Evolutionary conservation across 139 green algal species (phyloP).

Genomic region (Gonium pectorale): DNA sequence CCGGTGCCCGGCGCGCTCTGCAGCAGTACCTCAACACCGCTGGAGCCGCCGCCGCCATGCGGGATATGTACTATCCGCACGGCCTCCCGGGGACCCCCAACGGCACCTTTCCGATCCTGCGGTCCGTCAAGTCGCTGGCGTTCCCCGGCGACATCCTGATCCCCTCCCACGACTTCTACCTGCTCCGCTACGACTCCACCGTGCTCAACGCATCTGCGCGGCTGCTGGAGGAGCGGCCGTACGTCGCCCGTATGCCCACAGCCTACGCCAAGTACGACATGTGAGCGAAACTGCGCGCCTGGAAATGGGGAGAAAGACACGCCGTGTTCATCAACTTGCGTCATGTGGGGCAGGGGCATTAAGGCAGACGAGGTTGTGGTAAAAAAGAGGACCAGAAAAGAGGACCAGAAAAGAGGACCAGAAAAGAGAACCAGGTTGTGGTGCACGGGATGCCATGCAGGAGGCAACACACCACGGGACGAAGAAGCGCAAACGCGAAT

Average conservation of each 20-base stretch:
- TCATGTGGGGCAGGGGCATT: no score
- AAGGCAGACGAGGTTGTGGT: no score
- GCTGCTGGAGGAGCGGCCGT: not conserved
- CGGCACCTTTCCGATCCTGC: not conserved
- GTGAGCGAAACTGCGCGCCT: no score
- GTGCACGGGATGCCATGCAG: no score
- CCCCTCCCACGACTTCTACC: conserved; percentile 12
- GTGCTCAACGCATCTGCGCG: not conserved
- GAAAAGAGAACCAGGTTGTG: no score
- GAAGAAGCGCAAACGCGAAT: no score
- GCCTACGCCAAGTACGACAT: conserved; percentile 3
- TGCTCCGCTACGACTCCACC: conserved; percentile 4
- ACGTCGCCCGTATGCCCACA: not conserved
- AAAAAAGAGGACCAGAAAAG: no score
- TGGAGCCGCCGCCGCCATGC: no score
- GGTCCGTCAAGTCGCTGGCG: not conserved
- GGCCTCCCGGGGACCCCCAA: not conserved
- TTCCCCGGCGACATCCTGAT: conserved; percentile 8
- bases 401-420: no score
- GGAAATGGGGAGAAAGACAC: no score
- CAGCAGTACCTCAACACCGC: not conserved
- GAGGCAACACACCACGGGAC: no score
- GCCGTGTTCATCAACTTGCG: no score
- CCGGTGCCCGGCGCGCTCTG: not conserved
- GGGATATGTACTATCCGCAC: not conserved